Percentiles rank a stretch among this genome's conserved stretches.
Evolutionary conservation across 305 asterid genomes (phyloP).

Genomic region (Fraxinus angustifolia): DNA sequence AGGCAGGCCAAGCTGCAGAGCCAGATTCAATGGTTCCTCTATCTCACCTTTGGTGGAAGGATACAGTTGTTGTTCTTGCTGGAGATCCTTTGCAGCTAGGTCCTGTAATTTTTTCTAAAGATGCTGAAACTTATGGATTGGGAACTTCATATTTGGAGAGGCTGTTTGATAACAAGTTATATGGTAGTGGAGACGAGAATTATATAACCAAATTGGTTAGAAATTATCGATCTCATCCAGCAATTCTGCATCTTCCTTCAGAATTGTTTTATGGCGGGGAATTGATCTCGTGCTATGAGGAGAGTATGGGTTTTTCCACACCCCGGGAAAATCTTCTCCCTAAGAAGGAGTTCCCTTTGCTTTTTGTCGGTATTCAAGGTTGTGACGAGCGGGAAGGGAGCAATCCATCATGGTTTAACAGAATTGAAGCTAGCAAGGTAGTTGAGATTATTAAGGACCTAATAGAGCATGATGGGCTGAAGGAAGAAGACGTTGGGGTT

Average conservation of each 20-base stretch:
- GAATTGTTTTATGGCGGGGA: constrained; percentile 66
- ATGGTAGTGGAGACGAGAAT: constrained; percentile 36
- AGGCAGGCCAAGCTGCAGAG: constrained; percentile 98
- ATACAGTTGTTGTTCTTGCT: constrained; percentile 68
- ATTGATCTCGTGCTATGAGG: constrained; percentile 64
- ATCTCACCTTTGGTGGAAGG: constrained; percentile 46
- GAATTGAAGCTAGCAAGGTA: constrained; percentile 87
- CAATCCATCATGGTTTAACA: constrained; percentile 95
- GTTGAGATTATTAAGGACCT: constrained; percentile 55
- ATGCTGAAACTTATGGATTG: constrained; percentile 64
- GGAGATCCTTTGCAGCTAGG: constrained; percentile 97
- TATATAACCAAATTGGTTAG: constrained; percentile 62
- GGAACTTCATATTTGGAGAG: constrained; percentile 85
- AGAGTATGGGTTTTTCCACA: constrained; percentile 11
- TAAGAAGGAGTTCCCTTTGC: constrained; percentile 67
- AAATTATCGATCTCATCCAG: constrained; percentile 76
- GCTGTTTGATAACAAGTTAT: constrained; percentile 48
- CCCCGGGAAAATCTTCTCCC: constrained; percentile 55
- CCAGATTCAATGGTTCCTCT: constrained; percentile 92
- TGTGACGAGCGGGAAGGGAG: constrained; percentile 92
- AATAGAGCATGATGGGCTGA: constrained; percentile 46
- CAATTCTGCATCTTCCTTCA: constrained; percentile 77
- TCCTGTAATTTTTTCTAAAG: constrained; percentile 64
- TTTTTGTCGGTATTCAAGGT: constrained; percentile 84
- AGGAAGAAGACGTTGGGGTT: constrained; percentile 75